phyloP scores from a whole-genome alignment of 139 green algal genomes.

The Pleodorina starrii region DNA sequence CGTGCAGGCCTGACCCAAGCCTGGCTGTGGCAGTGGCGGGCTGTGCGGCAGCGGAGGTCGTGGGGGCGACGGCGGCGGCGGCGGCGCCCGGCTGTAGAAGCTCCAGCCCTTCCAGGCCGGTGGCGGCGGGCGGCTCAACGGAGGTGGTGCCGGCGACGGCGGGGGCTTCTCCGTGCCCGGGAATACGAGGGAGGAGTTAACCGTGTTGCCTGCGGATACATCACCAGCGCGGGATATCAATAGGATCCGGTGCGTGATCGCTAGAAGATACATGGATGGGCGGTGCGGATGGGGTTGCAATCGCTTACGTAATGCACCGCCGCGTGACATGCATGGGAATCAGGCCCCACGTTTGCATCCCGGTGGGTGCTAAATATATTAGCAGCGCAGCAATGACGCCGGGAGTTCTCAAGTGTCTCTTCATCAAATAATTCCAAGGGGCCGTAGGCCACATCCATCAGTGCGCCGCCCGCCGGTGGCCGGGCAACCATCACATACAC shows the following conservation, averaged over 20 bases:
- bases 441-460: not conserved
- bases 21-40: not conserved
- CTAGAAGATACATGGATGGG: constrained; percentile 2
- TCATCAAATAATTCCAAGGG: too few species aligned
- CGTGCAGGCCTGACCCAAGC: not conserved
- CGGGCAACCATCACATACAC: not conserved
- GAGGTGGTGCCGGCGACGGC: too few species aligned
- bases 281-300: too few species aligned
- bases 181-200: not conserved
- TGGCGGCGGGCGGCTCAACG: not conserved
- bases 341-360: too few species aligned
- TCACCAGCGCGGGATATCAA: too few species aligned
- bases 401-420: too few species aligned
- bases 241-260: too few species aligned
- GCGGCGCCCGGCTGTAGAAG: not conserved
- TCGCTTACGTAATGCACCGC: not conserved
- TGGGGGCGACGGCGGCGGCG: not conserved
- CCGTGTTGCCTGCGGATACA: not conserved
- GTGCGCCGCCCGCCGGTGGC: too few species aligned
- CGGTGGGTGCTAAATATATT: too few species aligned
- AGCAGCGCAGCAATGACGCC: too few species aligned
- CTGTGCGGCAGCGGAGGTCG: not conserved
- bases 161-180: too few species aligned
- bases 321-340: too few species aligned
- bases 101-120: not conserved